Conservation (phyloP, 352 stramenopile genomes). For the Albugo candida region DNA sequence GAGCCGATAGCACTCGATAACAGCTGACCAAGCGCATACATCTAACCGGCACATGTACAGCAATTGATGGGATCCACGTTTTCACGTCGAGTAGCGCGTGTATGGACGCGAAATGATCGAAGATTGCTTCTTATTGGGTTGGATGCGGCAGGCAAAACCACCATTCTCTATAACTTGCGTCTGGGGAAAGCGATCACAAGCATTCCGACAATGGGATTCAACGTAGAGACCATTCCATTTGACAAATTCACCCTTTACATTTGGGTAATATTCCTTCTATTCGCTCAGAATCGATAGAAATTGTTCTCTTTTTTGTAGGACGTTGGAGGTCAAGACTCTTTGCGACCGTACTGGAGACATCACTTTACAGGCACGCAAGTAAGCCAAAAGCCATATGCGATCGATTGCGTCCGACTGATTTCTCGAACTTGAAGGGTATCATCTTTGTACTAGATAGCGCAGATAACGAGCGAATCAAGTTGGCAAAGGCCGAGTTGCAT, state of each 20-base stretch:
- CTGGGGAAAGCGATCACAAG: slow-evolving; percentile 57
- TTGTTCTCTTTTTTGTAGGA: slow-evolving; percentile 21
- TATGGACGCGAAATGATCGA: slow-evolving; percentile 62
- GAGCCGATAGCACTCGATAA: no score
- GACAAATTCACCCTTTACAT: slow-evolving; percentile 60
- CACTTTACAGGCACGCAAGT: slow-evolving; percentile 73
- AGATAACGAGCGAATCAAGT: slow-evolving; percentile 33
- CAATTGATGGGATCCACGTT: slow-evolving; percentile 37
- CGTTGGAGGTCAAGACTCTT: slow-evolving; percentile 55
- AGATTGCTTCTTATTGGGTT: slow-evolving; percentile 55
- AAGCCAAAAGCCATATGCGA: no score
- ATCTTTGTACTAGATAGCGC: slow-evolving; percentile 73
- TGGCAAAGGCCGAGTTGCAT: slow-evolving; percentile 51
- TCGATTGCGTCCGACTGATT: no score
- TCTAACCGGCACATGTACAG: no score
- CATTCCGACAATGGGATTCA: slow-evolving; percentile 69
- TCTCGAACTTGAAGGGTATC: slow-evolving; percentile 42
- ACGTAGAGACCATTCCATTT: slow-evolving; percentile 58
- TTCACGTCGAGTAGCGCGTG: slow-evolving; percentile 39
- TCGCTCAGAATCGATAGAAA: not conserved
- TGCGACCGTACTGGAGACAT: slow-evolving; percentile 67
- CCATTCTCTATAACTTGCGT: slow-evolving; percentile 60
- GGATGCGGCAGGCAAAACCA: slow-evolving; percentile 61
- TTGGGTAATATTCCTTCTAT: slow-evolving; percentile 19
- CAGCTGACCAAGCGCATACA: no score